Evolutionary conservation across 2,329 filamentous ascomycete genomes (phyloP).

Genomic region (Macrophomina tecta): DNA sequence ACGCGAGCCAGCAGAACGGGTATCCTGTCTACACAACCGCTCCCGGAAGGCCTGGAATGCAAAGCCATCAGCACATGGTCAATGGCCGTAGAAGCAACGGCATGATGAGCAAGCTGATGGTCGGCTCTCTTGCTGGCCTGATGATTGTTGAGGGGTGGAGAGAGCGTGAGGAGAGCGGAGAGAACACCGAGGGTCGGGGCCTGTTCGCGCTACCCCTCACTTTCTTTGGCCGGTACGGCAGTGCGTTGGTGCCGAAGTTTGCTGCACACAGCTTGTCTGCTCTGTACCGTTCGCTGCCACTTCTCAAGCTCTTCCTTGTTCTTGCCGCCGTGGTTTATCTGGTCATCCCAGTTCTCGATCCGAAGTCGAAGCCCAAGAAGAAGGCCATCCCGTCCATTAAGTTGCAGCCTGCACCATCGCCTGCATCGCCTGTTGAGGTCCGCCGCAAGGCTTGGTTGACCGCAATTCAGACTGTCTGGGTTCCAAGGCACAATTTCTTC

Average conservation of each 20-base stretch:
- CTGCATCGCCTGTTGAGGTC: constrained; percentile 83
- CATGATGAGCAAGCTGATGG: constrained; percentile 79
- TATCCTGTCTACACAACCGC: constrained; percentile 41
- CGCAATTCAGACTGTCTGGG: constrained; percentile 89
- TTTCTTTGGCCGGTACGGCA: constrained; percentile 39
- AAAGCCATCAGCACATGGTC: constrained; percentile 40
- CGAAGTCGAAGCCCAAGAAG: constrained; percentile 62
- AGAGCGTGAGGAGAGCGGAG: constrained; percentile 63
- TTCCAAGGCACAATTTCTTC: constrained; percentile 84
- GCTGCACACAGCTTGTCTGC: constrained; percentile 31
- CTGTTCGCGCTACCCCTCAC: constrained; percentile 52
- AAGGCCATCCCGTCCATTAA: constrained; percentile 49
- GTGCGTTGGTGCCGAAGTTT: constrained; percentile 35
- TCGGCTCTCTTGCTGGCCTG: constrained; percentile 86
- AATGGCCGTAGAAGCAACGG: constrained; percentile 54
- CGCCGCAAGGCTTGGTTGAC: constrained; percentile 91
- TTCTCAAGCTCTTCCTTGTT: constrained; percentile 59
- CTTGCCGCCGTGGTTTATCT: constrained; percentile 63
- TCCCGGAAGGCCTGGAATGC: constrained; percentile 33
- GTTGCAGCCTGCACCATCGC: constrained; percentile 65
- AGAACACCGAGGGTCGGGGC: constrained; percentile 47
- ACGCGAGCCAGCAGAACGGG: constrained; percentile 38
- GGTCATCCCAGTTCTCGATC: constrained; percentile 62
- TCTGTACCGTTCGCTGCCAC: constrained; percentile 41
- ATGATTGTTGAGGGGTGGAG: constrained; percentile 84